Evolutionary conservation across 2,329 filamentous ascomycete species (phyloP).

Genomic region (Rhynchosporium graminicola): DNA sequence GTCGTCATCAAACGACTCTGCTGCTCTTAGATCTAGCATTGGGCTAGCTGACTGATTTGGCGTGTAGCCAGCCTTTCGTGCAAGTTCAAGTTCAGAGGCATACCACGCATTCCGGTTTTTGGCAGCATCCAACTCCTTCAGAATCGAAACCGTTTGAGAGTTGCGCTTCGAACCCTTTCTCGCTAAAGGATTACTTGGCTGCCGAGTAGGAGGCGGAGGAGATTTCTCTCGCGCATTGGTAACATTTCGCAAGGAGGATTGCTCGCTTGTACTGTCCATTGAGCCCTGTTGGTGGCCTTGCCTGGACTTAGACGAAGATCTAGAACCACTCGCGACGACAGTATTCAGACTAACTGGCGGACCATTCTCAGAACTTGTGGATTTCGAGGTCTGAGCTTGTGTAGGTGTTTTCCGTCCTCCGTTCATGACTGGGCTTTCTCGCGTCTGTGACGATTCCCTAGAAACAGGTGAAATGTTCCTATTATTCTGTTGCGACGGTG

Average conservation of each 20-base stretch:
- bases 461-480: constrained; percentile 34
- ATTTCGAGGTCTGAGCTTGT: constrained; percentile 48
- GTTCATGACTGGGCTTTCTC: constrained; percentile 56
- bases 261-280: constrained; percentile 66
- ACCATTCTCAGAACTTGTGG: constrained; percentile 30
- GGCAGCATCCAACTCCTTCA: constrained; percentile 82
- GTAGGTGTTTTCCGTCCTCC: constrained; percentile 70
- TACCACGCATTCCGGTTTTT: constrained; percentile 96
- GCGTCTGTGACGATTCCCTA: constrained; percentile 45
- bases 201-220: constrained; percentile 58
- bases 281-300: constrained; percentile 64
- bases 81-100: constrained; percentile 89
- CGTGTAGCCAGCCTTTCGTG: constrained; percentile 84
- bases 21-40: constrained; percentile 71
- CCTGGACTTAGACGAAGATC: constrained; percentile 52
- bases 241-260: constrained; percentile 48
- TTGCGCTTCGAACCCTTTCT: constrained; percentile 62
- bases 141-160: constrained; percentile 64
- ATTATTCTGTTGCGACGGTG: constrained; percentile 42
- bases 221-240: constrained; percentile 51
- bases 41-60: constrained; percentile 70
- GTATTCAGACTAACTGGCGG: constrained; percentile 33
- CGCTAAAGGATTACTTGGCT: constrained; percentile 60
- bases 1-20: constrained; percentile 85
- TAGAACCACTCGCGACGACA: constrained; percentile 24